These are phyloP conservation scores for Barnettozyma sp. DNA, from an alignment of 805 yeast genomes.

Conservation along the genomic window DNA sequence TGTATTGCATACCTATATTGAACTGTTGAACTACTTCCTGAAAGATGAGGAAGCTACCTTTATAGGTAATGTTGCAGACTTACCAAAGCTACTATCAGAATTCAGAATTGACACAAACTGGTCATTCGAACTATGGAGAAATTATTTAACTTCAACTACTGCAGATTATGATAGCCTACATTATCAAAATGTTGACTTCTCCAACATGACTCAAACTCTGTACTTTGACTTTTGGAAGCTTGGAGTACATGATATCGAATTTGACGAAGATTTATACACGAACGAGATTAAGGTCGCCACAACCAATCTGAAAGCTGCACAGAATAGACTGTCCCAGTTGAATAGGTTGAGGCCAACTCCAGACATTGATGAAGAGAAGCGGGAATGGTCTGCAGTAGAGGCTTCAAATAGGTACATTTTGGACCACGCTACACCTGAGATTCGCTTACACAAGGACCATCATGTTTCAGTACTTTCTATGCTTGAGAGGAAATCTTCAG, in stretches of 20 bases:
- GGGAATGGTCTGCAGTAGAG: constrained; percentile 4
- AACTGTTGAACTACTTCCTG: constrained; percentile 49
- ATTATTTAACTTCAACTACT: constrained; percentile 27
- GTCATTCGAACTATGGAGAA: constrained; percentile 79
- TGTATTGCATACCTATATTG: constrained; percentile 58
- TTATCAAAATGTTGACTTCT: constrained; percentile 11
- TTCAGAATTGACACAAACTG: constrained; percentile 48
- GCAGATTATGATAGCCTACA: constrained; percentile 13
- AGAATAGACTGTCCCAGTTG: constrained; percentile 28
- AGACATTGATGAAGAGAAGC: constrained; percentile 24
- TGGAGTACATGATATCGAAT: constrained; percentile 63
- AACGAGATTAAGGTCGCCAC: constrained; percentile 36
- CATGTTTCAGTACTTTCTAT: constrained; percentile 21
- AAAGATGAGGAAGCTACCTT: constrained; percentile 27
- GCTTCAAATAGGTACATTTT: constrained; percentile 9
- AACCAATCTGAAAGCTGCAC: constrained; percentile 30
- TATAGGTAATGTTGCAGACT: constrained; percentile 31
- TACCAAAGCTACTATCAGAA: constrained; percentile 34
- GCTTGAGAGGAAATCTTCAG: constrained; percentile 25
- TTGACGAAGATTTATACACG: constrained; percentile 42
- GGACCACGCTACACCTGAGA: constrained; percentile 9
- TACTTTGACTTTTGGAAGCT: constrained; percentile 68
- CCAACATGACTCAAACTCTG: constrained; percentile 33
- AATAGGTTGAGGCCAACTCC: constrained; percentile 6
- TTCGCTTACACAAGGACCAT: constrained; percentile 36